Evolutionary conservation across 2,329 filamentous ascomycete species (phyloP).

Genomic region (Diaporthe citriasiana): DNA sequence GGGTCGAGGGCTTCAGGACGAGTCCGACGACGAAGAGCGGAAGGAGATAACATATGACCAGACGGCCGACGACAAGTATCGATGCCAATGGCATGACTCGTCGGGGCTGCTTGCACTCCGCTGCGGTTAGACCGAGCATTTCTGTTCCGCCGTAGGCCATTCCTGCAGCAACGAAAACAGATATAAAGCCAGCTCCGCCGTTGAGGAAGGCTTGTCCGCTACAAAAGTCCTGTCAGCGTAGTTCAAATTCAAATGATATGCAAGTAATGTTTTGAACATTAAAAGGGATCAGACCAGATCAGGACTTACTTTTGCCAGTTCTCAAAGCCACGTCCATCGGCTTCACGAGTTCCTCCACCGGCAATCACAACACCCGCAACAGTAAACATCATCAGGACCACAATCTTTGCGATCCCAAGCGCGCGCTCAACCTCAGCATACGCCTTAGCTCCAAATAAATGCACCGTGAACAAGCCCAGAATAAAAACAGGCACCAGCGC

Average conservation of each 20-base stretch:
- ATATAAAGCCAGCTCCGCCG: slow-evolving; percentile 58
- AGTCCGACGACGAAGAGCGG: slow-evolving; percentile 53
- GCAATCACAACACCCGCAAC: slow-evolving; percentile 68
- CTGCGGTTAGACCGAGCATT: slow-evolving; percentile 59
- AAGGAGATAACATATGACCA: slow-evolving; percentile 56
- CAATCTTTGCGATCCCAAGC: slow-evolving; percentile 65
- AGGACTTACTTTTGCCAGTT: slow-evolving; percentile 37
- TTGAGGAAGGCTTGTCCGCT: slow-evolving; percentile 53
- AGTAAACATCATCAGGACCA: slow-evolving; percentile 69
- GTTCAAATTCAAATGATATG: background rate
- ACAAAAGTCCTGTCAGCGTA: background rate
- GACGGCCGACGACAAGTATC: slow-evolving; percentile 57
- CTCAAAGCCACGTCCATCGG: slow-evolving; percentile 31
- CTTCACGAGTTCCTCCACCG: slow-evolving; percentile 56
- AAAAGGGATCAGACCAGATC: background rate
- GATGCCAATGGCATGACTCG: slow-evolving; percentile 55
- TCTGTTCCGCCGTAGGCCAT: slow-evolving; percentile 62
- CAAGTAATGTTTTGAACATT: background rate
- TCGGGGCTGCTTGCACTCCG: slow-evolving; percentile 56
- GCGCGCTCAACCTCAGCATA: slow-evolving; percentile 66
- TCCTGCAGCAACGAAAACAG: slow-evolving; percentile 60
- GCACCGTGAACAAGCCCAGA: slow-evolving; percentile 58
- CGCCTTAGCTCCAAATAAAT: slow-evolving; percentile 57
- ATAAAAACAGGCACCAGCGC: slow-evolving; percentile 55
- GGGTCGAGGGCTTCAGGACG: slow-evolving; percentile 52